Evolutionary conservation across 768 basidiomycete genomes (phyloP).

Genomic region (Tricholoma matsutake): DNA sequence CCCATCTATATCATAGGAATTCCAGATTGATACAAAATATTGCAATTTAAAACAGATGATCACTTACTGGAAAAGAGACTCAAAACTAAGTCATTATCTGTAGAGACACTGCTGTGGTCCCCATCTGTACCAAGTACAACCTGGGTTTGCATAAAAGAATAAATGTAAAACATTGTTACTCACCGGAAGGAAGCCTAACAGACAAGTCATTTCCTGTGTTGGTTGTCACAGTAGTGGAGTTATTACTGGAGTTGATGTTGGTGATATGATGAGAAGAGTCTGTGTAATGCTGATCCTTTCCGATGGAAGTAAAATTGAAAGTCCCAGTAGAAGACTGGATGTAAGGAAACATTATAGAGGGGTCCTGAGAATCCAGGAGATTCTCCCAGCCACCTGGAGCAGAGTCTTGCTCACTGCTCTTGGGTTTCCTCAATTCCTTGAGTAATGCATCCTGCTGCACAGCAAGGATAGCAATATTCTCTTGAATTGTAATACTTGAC

Average conservation of each 20-base stretch:
- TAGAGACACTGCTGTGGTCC: not conserved
- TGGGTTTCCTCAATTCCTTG: not conserved
- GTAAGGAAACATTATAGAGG: not conserved
- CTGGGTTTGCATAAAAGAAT: not conserved
- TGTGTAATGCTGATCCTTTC: not conserved
- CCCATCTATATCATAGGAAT: not conserved
- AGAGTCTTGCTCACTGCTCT: not conserved
- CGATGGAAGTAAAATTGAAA: conserved; percentile 5
- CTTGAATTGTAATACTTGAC: conserved; percentile 21
- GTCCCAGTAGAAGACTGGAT: not conserved
- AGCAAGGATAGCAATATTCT: conserved; percentile 4
- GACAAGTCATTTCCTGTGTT: conserved; percentile 15
- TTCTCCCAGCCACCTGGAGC: not conserved
- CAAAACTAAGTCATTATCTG: not conserved
- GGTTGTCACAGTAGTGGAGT: conserved; percentile 14
- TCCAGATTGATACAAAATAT: not conserved
- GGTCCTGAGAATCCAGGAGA: not conserved
- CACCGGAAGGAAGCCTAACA: not conserved
- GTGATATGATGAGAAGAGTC: conserved; percentile 14
- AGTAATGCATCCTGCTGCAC: not conserved
- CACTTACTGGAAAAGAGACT: not conserved
- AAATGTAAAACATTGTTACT: not conserved
- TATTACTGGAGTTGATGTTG: conserved; percentile 17
- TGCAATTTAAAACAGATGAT: not conserved
- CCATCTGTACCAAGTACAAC: not conserved